phyloP scores from a whole-genome alignment of 768 basidiomycete species.

The Collybia sordida region DNA sequence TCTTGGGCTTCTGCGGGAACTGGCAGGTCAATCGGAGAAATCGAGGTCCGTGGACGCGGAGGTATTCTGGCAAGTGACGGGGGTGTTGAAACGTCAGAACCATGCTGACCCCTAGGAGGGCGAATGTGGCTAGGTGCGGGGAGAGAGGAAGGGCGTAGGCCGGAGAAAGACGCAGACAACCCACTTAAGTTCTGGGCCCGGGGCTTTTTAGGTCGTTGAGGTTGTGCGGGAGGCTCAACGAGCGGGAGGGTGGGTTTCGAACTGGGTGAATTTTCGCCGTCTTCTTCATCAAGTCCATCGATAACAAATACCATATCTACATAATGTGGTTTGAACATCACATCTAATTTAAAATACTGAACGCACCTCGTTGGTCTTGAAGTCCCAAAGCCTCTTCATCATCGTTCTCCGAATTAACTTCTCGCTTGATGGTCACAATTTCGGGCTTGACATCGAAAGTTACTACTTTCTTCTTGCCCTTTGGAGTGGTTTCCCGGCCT shows the following conservation, averaged over 20 bases:
- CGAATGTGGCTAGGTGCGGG: conserved; percentile 64
- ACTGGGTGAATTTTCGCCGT: conserved; percentile 28
- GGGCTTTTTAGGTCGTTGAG: conserved; percentile 28
- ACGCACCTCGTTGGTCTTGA: conserved; percentile 46
- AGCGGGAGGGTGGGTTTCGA: conserved; percentile 37
- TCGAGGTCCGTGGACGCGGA: conserved; percentile 6
- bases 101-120: conserved; percentile 37
- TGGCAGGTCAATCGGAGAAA: conserved; percentile 4
- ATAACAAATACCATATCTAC: conserved; percentile 71
- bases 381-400: conserved; percentile 26
- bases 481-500: conserved; percentile 26
- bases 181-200: conserved; percentile 35
- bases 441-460: conserved; percentile 71
- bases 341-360: conserved; percentile 2
- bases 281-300: conserved; percentile 62
- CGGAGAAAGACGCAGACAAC: conserved; percentile 56
- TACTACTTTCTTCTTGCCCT: conserved; percentile 62
- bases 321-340: conserved; percentile 1
- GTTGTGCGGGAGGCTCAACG: conserved; percentile 37
- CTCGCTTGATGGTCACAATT: conserved; percentile 44
- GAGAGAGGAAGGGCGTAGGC: conserved; percentile 67
- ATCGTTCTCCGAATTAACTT: conserved; percentile 30
- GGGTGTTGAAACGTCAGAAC: conserved; percentile 36
- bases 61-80: conserved; percentile 26
- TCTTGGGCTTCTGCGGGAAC: conserved; percentile 29